Percentiles rank a stretch among this genome's conserved stretches.
phyloP scores from a whole-genome alignment of 225 moss, liverwort and hornwort species.

The Physcomitrellopsis africana region DNA sequence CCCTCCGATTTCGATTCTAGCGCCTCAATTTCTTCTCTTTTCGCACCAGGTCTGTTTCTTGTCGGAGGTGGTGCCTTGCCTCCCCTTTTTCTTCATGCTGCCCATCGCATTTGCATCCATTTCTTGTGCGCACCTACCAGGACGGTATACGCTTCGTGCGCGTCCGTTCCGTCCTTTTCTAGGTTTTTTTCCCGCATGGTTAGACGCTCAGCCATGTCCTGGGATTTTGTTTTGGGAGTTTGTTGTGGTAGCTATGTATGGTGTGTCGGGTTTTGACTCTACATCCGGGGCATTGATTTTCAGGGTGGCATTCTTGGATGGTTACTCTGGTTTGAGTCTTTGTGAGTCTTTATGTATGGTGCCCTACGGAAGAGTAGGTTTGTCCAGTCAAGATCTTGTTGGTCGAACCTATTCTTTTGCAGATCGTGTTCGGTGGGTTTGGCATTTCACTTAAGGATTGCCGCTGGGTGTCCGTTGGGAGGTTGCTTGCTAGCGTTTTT shows the following conservation, averaged over 20 bases:
- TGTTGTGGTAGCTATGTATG: not conserved
- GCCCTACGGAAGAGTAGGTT: no score
- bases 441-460: not conserved
- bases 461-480: not conserved
- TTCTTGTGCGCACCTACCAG: no score
- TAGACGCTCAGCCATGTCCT: no score
- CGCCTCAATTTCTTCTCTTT: not conserved
- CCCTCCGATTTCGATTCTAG: constrained; percentile 34
- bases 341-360: no score
- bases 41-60: constrained; percentile 18
- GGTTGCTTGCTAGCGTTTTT: constrained; percentile 5
- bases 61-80: not conserved
- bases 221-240: not conserved
- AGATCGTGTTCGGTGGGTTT: not conserved
- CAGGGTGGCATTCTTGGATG: not conserved
- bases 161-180: no score
- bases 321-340: not conserved
- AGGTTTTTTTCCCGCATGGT: no score
- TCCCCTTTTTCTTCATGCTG: not conserved
- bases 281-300: not conserved
- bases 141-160: no score
- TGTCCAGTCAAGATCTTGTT: not conserved
- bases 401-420: not conserved
- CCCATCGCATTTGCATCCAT: not conserved
- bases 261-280: not conserved